These are phyloP conservation scores for Penicillium coprophilum DNA, from an alignment of 495 filamentous ascomycete species.

Conservation along the genomic window DNA sequence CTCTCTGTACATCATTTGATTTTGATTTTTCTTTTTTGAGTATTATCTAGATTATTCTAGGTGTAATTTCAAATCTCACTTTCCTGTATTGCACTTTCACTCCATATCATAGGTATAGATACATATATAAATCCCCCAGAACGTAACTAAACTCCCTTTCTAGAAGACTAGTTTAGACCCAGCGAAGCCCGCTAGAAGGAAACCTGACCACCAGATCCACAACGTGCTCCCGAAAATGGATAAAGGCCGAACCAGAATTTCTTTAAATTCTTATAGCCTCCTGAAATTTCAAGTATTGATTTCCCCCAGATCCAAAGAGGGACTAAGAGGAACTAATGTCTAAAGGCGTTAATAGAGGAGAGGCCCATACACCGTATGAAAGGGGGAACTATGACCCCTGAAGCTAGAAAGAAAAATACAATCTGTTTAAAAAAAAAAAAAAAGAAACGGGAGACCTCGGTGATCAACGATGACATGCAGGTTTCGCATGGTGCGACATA, in stretches of 20 bases:
- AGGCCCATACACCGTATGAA: constrained; percentile 15
- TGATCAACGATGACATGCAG: constrained; percentile 21
- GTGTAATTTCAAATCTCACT: not conserved
- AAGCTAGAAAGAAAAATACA: not conserved
- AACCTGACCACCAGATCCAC: constrained; percentile 41
- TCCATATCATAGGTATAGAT: no score
- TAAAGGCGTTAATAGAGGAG: not conserved
- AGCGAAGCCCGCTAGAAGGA: constrained; percentile 36
- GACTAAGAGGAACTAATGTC: constrained; percentile 9
- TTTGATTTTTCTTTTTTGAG: not conserved
- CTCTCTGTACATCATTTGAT: constrained; percentile 25
- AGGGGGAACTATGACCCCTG: constrained; percentile 13
- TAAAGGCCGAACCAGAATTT: constrained; percentile 33
- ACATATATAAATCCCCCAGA: no score
- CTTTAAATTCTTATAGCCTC: constrained; percentile 1
- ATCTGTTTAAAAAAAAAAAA: not conserved
- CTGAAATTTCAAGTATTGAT: not conserved
- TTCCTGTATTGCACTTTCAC: no score
- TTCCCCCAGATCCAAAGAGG: constrained; percentile 11
- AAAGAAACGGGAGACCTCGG: not conserved
- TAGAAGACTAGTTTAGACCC: constrained; percentile 24
- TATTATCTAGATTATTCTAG: not conserved
- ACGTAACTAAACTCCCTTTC: constrained; percentile 13
- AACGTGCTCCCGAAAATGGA: constrained; percentile 37
- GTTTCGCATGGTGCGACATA: constrained; percentile 26